Base-by-base conservation (phyloP, 2,329 filamentous ascomycete species). In the Stagonosporopsis chrysanthemi region DNA sequence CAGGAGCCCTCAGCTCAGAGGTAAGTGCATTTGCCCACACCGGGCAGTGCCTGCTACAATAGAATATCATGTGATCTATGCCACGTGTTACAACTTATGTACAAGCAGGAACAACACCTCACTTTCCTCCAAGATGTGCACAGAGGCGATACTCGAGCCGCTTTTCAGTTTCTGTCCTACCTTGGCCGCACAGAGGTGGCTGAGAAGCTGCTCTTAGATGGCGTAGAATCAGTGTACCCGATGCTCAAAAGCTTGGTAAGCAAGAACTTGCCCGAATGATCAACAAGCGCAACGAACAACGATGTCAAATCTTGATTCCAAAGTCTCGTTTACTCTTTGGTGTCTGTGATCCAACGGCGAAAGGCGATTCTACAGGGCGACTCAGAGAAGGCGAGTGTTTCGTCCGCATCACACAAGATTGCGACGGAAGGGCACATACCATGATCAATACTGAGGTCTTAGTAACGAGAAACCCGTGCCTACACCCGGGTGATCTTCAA, bases 381-480 rank as follows among this genome's bases (percentile, higher is more conserved):
- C 61, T 79, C 23, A 72, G 73, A 50, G 70, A 75, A 26, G 77
- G 77, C 5, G 72, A 78, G 53, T 79, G 77, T 58, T 74, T 73
- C 29, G 70, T 79, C 12, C 70, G 71, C 28, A 64, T 78, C 23
- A 79, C 77, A 14, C 62, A 67, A 42, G 73, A 78, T 38, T 69
- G 65, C 2, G 67, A 76, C 52, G 77, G 77, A 4, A 63, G 68
- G 31, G 64, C 76, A 11, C 58, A 65, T 39, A 72, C 77, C 2
- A 57, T 80, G 3, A 71, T 66, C 26, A 69, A 70, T 11, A 75
- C 65, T 26, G 74, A 79, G 24, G 72, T 79, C 1, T 52, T 78
- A 11, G 78, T 79, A 1, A 79, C 76, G 4, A 64, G 78, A 46
- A 80, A 80, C 45, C 78, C 78, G 0, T 80, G 78, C 58, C 64